phyloP scores from a whole-genome alignment of 768 basidiomycete species.

The Grammothele lineata region DNA sequence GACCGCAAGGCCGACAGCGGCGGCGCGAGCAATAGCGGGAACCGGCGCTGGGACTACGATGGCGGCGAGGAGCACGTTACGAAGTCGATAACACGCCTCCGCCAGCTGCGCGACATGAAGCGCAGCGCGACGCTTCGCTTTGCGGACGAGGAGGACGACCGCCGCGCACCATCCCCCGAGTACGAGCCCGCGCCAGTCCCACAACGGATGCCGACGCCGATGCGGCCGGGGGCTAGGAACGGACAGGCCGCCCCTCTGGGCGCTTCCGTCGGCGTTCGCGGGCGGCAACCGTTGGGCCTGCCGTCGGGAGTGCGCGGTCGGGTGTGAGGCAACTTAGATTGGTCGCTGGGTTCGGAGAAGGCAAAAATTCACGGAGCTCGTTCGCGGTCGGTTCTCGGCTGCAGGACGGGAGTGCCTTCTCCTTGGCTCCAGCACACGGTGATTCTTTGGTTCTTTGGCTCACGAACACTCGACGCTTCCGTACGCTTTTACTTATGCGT shows the following conservation, averaged over 20 bases:
- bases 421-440: too few species aligned
- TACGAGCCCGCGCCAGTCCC: not conserved
- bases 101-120: slow-evolving; percentile 21
- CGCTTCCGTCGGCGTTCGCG: slow-evolving; percentile 11
- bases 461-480: too few species aligned
- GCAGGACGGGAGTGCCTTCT: too few species aligned
- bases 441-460: too few species aligned
- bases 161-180: too few species aligned
- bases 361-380: too few species aligned
- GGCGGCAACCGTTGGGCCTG: slow-evolving; percentile 9
- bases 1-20: slow-evolving; percentile 3
- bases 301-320: not conserved
- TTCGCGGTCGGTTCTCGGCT: too few species aligned
- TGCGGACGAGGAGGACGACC: slow-evolving; percentile 11
- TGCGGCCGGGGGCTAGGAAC: not conserved
- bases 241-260: slow-evolving; percentile 7
- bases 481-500: too few species aligned
- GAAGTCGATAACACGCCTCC: slow-evolving; percentile 18
- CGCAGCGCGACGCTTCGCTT: slow-evolving; percentile 23
- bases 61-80: slow-evolving; percentile 12
- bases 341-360: too few species aligned
- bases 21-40: not conserved
- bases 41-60: slow-evolving; percentile 3
- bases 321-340: too few species aligned
- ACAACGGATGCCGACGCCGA: not conserved